Base-by-base conservation (phyloP, 441 rosid genomes). In the Populus tomentosa region DNA sequence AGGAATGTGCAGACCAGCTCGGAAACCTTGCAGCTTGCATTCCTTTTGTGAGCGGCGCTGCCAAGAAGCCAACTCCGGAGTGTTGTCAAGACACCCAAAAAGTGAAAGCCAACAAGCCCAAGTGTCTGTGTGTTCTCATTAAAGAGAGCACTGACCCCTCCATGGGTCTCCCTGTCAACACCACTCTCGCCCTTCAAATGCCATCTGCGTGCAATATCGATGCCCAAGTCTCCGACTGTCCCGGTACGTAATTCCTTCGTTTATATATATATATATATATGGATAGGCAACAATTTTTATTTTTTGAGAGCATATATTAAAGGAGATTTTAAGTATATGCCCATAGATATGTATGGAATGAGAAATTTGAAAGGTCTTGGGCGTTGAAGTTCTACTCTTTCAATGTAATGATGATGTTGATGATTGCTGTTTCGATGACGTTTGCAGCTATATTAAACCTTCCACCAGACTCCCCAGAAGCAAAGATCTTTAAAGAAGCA, bases 141-240 rank as follows among this genome's bases (percentile, higher is more conserved):
- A 80, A 80, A 66, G 82, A 79, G 69, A 88, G 89, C 73, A 78
- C 81, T 63, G 88, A 86, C 64, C 88, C 89, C 28, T 84, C 88
- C 56, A 68, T 80, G 75, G 89, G 87, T 23, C 85, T 86, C 20
- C 86, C 89, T 42, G 64, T 85, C 75, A 86, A 86, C 33, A 86
- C 87, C 78, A 82, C 88, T 78, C 82, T 80, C 30, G 91, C 86
- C 36, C 87, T 88, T 78, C 84, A 85, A 67, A 84, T 82, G 88
- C 88, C 87, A 1, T 81, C 86, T 26, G 84, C 82, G 63, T 88
- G 91, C 78, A 81, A 82, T 26, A 81, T 86, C 24, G 85, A 88
- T 72, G 86, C 87, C 79, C 80, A 76, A 50, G 84, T 85, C 73
- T 81, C 87, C 2, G 72, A 85, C 46, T 86, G 89, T 75, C 89